Evolutionary conservation across 345 rosid genomes (phyloP).

Genomic region (Eucalyptus rudis): DNA sequence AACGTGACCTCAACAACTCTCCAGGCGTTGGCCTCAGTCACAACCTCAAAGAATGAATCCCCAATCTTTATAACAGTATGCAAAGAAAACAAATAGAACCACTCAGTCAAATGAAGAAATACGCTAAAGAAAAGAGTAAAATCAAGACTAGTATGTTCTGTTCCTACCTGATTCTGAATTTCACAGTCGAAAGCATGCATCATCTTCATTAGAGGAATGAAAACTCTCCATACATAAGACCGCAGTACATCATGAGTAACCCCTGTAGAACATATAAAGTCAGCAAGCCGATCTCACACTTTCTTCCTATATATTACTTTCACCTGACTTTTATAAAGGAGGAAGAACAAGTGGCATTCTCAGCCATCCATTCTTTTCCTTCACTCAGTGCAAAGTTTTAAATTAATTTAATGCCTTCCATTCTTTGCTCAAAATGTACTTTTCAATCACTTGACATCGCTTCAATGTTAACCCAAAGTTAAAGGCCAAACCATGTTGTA

Average conservation of each 20-base stretch:
- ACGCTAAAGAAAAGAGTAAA: neutral
- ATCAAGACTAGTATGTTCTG: neutral
- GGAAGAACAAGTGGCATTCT: neutral
- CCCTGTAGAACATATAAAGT: slow-evolving; percentile 4
- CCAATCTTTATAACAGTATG: slow-evolving; percentile 34
- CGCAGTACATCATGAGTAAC: slow-evolving; percentile 24
- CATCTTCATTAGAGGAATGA: slow-evolving; percentile 61
- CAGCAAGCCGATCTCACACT: neutral
- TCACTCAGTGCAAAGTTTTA: neutral
- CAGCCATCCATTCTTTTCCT: neutral
- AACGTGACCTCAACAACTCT: slow-evolving; percentile 37
- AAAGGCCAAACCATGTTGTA: neutral
- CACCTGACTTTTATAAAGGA: neutral
- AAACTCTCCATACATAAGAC: slow-evolving; percentile 52
- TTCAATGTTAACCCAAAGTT: neutral
- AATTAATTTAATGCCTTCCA: neutral
- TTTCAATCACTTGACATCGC: neutral
- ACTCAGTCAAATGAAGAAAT: neutral
- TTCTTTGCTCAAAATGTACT: neutral
- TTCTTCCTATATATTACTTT: neutral
- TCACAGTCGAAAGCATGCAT: slow-evolving; percentile 48
- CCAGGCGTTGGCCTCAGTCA: slow-evolving; percentile 46
- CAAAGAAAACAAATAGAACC: slow-evolving; percentile 3
- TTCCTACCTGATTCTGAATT: slow-evolving; percentile 56
- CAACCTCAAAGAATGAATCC: slow-evolving; percentile 51